Percentiles rank a stretch among this genome's conserved stretches.
phyloP scores from a whole-genome alignment of 129 eudicot species.

The Helichrysum umbraculigerum region DNA sequence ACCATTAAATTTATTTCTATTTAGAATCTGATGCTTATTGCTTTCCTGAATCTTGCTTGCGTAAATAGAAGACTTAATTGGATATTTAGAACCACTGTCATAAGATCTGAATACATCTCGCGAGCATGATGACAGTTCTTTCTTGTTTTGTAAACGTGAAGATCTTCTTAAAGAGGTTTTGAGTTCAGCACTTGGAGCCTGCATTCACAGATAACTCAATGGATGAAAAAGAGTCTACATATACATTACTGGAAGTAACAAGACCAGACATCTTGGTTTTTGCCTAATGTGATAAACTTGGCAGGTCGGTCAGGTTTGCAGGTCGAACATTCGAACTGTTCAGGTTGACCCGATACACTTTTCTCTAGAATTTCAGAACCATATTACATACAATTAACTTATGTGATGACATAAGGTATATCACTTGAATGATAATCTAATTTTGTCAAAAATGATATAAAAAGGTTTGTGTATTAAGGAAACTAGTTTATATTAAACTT shows the following conservation, averaged over 20 bases:
- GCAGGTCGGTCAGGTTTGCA: neutral
- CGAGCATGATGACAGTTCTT: constrained; percentile 23
- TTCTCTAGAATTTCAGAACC: neutral
- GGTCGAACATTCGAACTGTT: neutral
- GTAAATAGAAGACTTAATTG: constrained; percentile 10
- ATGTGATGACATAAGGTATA: neutral
- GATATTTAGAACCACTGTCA: constrained; percentile 11
- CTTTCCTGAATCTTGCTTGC: constrained; percentile 24
- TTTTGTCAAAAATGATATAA: neutral
- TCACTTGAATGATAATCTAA: neutral
- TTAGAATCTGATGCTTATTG: constrained; percentile 12
- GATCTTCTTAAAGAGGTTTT: constrained; percentile 30
- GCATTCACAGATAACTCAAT: constrained; percentile 14
- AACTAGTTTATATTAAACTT: no score
- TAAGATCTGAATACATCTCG: constrained; percentile 17
- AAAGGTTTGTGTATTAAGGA: neutral
- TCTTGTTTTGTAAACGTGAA: constrained; percentile 32
- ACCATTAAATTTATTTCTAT: constrained; percentile 14
- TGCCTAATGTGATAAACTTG: neutral
- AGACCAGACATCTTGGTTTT: neutral
- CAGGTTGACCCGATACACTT: neutral
- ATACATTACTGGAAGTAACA: neutral
- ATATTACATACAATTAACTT: neutral
- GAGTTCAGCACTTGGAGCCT: constrained; percentile 29
- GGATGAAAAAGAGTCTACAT: constrained; percentile 6